phyloP scores from a whole-genome alignment of 176 grass and related monocot genomes.

The Neostapfia colusana region DNA sequence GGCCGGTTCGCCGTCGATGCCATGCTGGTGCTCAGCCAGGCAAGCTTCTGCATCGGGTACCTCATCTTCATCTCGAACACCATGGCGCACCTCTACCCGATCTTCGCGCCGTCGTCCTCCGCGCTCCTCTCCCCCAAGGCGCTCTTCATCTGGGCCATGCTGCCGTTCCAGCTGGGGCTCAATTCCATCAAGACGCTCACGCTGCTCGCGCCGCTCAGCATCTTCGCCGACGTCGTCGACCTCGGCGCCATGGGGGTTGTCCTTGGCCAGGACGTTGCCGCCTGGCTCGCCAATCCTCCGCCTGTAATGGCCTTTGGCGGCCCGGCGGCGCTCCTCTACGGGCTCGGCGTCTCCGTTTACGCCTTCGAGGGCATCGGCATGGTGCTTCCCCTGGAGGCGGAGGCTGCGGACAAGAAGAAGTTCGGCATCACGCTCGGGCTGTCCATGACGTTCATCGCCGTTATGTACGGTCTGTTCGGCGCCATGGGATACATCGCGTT shows the following conservation, averaged over 20 bases:
- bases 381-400: constrained; percentile 88
- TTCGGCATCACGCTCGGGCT: constrained; percentile 68
- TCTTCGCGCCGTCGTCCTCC: constrained; percentile 42
- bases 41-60: constrained; percentile 85
- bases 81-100: constrained; percentile 60
- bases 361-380: constrained; percentile 95
- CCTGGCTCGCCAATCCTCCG: constrained; percentile 38
- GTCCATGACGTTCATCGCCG: constrained; percentile 87
- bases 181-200: constrained; percentile 96
- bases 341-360: constrained; percentile 83
- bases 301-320: constrained; percentile 58
- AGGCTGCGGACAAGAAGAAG: constrained; percentile 73
- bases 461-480: constrained; percentile 81
- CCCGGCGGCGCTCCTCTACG: constrained; percentile 60
- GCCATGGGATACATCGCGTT: constrained; percentile 82
- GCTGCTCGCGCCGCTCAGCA: constrained; percentile 83
- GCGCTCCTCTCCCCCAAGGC: constrained; percentile 64
- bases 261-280: constrained; percentile 64
- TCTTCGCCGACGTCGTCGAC: constrained; percentile 92
- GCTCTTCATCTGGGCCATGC: constrained; percentile 73
- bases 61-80: constrained; percentile 93
- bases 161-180: constrained; percentile 93
- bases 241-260: constrained; percentile 95
- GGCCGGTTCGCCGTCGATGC: constrained; percentile 70
- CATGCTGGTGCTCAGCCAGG: constrained; percentile 93